phyloP scores from a whole-genome alignment of 257 asterid genomes.

The Fraxinus quadrangulata region DNA sequence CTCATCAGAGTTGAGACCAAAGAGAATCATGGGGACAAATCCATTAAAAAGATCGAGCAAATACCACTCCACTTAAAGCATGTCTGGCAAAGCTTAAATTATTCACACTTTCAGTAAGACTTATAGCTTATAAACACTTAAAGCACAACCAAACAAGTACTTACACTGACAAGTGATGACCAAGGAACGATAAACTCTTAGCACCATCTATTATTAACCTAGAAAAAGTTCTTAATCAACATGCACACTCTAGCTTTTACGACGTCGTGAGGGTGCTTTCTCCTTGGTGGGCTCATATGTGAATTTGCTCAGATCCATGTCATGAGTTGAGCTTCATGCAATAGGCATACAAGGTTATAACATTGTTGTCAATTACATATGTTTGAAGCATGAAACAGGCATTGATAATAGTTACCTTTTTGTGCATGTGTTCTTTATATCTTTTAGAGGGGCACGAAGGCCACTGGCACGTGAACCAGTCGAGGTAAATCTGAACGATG shows the following conservation, averaged over 20 bases:
- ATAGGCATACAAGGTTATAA: constrained; percentile 9
- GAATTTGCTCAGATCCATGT: constrained; percentile 47
- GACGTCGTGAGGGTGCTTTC: constrained; percentile 35
- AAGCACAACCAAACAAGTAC: background rate
- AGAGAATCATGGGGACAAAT: background rate
- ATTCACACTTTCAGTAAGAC: too few species aligned
- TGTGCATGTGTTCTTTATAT: constrained; percentile 55
- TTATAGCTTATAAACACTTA: background rate
- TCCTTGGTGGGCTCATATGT: constrained; percentile 41
- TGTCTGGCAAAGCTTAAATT: too few species aligned
- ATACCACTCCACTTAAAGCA: background rate
- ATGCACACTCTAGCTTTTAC: constrained; percentile 29
- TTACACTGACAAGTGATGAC: background rate
- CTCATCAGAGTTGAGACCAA: background rate
- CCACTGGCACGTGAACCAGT: constrained; percentile 93
- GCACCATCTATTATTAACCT: background rate
- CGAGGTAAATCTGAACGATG: constrained; percentile 73
- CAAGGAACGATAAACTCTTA: background rate
- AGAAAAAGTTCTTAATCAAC: background rate
- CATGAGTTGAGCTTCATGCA: constrained; percentile 38
- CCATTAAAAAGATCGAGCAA: background rate
- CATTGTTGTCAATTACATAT: constrained; percentile 3
- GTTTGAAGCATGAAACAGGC: background rate
- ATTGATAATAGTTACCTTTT: constrained; percentile 45
- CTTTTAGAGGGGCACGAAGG: constrained; percentile 92